A percentile compares a stretch with the other conserved stretches of the same genome.
These are phyloP conservation scores for Fusarium fujikuroi DNA, from an alignment of 2,329 filamentous ascomycete species.

Conservation along the genomic window DNA sequence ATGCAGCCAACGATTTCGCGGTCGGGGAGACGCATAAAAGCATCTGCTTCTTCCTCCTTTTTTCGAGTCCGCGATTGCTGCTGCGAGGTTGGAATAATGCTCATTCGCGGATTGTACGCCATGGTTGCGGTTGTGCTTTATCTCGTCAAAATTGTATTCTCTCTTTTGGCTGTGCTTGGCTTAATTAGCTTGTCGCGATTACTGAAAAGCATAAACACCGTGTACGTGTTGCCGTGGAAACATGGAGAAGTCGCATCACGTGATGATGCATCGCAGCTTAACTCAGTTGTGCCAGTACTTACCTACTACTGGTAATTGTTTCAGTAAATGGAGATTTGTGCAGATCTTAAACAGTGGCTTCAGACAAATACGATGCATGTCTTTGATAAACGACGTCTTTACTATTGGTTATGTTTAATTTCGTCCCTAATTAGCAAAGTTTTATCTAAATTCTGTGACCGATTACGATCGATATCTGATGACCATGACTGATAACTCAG, in stretches of 20 bases:
- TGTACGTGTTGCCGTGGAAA: slow-evolving; percentile 43
- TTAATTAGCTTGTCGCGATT: slow-evolving; percentile 20
- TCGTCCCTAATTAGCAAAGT: background rate
- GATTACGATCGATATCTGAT: background rate
- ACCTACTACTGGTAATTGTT: background rate
- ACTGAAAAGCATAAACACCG: slow-evolving; percentile 37
- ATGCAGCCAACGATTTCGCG: slow-evolving; percentile 96
- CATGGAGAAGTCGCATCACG: slow-evolving; percentile 24
- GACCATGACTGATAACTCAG: background rate
- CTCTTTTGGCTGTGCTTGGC: slow-evolving; percentile 4
- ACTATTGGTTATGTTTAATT: background rate
- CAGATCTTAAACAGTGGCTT: slow-evolving; percentile 26
- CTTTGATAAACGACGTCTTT: background rate
- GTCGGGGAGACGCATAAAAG: slow-evolving; percentile 70
- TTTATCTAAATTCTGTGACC: background rate
- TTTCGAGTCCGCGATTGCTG: slow-evolving; percentile 64
- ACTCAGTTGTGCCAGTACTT: background rate
- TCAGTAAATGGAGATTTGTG: background rate
- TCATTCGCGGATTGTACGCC: slow-evolving; percentile 70
- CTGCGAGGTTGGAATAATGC: slow-evolving; percentile 66
- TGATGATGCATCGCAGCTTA: slow-evolving; percentile 16
- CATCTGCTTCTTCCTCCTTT: slow-evolving; percentile 69
- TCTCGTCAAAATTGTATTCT: background rate
- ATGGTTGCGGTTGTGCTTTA: slow-evolving; percentile 50
- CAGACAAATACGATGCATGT: background rate